Percentiles rank a stretch among this genome's conserved stretches.
phyloP scores from a whole-genome alignment of 106 monocot species.

The Allium cepa region DNA sequence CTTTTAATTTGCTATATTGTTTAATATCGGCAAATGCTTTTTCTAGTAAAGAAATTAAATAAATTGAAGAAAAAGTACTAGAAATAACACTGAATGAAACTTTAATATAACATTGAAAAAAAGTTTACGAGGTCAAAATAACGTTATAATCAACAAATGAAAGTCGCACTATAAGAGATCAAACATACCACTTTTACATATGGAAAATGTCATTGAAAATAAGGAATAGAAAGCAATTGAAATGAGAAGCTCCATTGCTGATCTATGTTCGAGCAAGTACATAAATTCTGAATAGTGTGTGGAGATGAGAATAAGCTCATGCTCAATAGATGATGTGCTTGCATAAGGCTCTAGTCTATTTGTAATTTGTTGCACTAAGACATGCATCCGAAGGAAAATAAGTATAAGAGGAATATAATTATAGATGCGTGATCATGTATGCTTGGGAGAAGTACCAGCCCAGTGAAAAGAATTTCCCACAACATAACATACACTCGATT shows the following conservation, averaged over 20 bases:
- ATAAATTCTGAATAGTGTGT: slow-evolving; percentile 27
- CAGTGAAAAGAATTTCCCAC: slow-evolving; percentile 49
- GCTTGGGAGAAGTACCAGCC: slow-evolving; percentile 32
- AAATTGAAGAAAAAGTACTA: too few species aligned
- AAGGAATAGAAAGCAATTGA: slow-evolving; percentile 86
- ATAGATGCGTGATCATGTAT: slow-evolving; percentile 2
- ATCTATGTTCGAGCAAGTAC: slow-evolving; percentile 33
- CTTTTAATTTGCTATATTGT: too few species aligned
- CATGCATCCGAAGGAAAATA: neutral
- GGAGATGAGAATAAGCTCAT: slow-evolving; percentile 49
- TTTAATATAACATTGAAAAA: too few species aligned
- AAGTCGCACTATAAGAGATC: too few species aligned
- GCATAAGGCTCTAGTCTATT: slow-evolving; percentile 20
- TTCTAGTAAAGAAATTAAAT: too few species aligned
- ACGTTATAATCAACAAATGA: too few species aligned
- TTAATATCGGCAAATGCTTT: too few species aligned
- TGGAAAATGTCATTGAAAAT: slow-evolving; percentile 67
- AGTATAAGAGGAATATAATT: neutral
- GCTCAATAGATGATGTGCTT: slow-evolving; percentile 59
- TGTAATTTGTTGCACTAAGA: slow-evolving; percentile 33
- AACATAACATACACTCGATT: slow-evolving; percentile 56
- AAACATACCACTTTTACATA: slow-evolving; percentile 54
- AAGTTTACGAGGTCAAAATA: too few species aligned
- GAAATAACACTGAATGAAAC: too few species aligned
- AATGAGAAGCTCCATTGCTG: slow-evolving; percentile 57